Evolutionary conservation across 768 basidiomycete species (phyloP).

Genomic region (Naganishia friedmannii): DNA sequence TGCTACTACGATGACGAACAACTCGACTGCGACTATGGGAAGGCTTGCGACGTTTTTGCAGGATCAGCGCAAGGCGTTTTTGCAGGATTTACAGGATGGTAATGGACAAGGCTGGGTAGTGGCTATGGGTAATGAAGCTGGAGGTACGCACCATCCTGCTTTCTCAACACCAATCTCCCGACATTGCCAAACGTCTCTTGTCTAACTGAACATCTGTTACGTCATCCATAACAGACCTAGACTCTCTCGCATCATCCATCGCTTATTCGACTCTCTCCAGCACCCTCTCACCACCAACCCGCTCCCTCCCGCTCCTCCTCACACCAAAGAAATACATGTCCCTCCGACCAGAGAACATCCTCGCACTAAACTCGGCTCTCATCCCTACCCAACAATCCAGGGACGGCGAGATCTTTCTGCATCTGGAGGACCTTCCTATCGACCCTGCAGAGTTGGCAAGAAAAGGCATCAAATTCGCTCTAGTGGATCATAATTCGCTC

Average conservation of each 20-base stretch:
- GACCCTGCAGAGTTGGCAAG: conserved; percentile 66
- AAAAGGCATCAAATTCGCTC: conserved; percentile 64
- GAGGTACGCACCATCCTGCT: conserved; percentile 59
- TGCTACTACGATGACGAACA: background rate
- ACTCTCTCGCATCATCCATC: conserved; percentile 80
- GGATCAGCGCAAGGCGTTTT: conserved; percentile 62
- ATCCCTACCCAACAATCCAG: conserved; percentile 31
- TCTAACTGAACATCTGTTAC: background rate
- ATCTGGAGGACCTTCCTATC: conserved; percentile 60
- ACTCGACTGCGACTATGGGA: conserved; percentile 24
- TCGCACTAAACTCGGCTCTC: conserved; percentile 64
- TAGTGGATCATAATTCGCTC: conserved; percentile 89
- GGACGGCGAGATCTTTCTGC: conserved; percentile 55
- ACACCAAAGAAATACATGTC: conserved; percentile 66
- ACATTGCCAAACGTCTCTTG: background rate
- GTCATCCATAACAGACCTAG: conserved; percentile 67
- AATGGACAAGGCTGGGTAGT: conserved; percentile 70
- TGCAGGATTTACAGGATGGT: conserved; percentile 59
- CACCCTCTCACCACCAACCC: conserved; percentile 56
- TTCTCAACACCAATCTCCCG: too few relatives aligned
- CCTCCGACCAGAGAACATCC: conserved; percentile 81
- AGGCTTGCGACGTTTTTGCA: conserved; percentile 53
- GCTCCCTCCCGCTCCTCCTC: conserved; percentile 70
- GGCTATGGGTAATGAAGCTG: conserved; percentile 94
- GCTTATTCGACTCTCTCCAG: conserved; percentile 75